These are phyloP conservation scores for Candida sp. DNA, from an alignment of 1,139 yeast species.

Conservation along the genomic window DNA sequence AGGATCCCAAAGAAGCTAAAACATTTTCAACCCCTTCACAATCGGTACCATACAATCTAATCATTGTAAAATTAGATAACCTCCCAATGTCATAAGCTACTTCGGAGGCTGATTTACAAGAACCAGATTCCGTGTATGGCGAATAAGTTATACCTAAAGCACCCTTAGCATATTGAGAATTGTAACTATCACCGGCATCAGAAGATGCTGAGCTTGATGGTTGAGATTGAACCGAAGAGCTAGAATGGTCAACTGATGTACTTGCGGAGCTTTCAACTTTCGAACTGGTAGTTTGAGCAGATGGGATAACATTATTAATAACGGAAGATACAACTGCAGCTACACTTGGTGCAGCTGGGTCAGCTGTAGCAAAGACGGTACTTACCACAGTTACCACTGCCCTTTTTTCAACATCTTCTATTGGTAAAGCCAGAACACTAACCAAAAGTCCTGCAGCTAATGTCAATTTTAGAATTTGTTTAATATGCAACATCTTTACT, in stretches of 20 bases:
- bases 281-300: neutral
- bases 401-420: slow-evolving; percentile 1
- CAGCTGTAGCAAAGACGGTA: neutral
- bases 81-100: slow-evolving; percentile 57
- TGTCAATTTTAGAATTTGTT: neutral
- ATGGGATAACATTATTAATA: neutral
- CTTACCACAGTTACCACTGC: neutral
- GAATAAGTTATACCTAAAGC: slow-evolving; percentile 81
- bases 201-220: slow-evolving; percentile 12
- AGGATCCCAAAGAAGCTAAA: slow-evolving; percentile 49
- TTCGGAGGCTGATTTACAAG: slow-evolving; percentile 61
- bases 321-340: neutral
- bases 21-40: slow-evolving; percentile 71
- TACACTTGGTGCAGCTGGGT: slow-evolving; percentile 9
- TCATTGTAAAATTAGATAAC: slow-evolving; percentile 52
- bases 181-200: slow-evolving; percentile 11
- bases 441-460: slow-evolving; percentile 2
- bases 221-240: neutral
- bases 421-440: slow-evolving; percentile 1
- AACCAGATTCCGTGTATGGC: slow-evolving; percentile 67
- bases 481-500: slow-evolving; percentile 1
- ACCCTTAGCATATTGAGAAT: slow-evolving; percentile 22
- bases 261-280: slow-evolving; percentile 4
- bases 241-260: neutral
- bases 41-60: slow-evolving; percentile 82